Base-by-base conservation (phyloP, 306 rosid species). In the Cercis canadensis region DNA sequence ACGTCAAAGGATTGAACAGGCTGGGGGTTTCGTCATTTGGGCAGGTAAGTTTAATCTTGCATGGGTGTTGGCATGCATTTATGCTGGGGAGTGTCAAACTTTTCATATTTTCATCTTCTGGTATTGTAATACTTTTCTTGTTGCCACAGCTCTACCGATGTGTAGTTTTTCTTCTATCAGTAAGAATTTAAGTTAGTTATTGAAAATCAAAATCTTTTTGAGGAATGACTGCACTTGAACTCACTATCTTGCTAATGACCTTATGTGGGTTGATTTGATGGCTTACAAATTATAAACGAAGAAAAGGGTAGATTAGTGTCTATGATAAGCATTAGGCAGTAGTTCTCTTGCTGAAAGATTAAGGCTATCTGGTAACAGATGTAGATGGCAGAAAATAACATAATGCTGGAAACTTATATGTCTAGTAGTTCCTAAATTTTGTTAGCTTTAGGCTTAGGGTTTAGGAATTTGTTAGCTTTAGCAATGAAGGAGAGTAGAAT, bases 21-120 rank as follows among this genome's bases (percentile, higher is more conserved):
- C 97, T 55, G 97, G 97, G 51, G 97, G 97, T 52, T 92, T 89
- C 75, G 70, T 92, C 65, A 75, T 92, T 57, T 92, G 97, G 97
- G 96, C 97, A 41, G 97, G 97, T 86, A 84, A 68, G 56, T 51
- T 34, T 46, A 62, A 73, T 77, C 41, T 51, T 55, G 41, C 69
- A 9, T 7, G 24, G 46, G 16, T 62, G 9, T 55, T 44, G 10
- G 19, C 16, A 1, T 70, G 39, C 29, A 45, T 31, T 57, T 64
- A 36, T 78, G 18, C 15, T 5, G 64, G 18, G n/a, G 3, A 2
- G 34, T 18, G 16, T 43, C 11, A 62, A 31, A 32, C 21, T 32
- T 3, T 24, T 18, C 57, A 0, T 24, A 4, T 13, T 57, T 57
- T 12, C 2, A 14, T 13, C 21, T 32, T 24, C 4, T n/a, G 49